A percentile compares a stretch with the other conserved stretches of the same genome.
Conservation (phyloP, 257 asterid species). For the Lavandula angustifolia region DNA sequence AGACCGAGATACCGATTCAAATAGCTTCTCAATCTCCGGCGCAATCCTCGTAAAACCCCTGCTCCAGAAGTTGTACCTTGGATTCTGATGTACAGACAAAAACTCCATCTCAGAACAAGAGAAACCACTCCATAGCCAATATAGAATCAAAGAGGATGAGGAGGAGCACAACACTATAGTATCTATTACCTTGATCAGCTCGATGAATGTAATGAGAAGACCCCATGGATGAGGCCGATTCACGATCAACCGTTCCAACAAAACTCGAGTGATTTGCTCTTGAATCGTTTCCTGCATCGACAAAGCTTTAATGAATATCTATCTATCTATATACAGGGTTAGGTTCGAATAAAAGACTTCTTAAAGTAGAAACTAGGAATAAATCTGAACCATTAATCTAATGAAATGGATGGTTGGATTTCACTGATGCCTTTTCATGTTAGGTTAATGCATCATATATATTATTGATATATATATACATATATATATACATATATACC, state of each 20-base stretch:
- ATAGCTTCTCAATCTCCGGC: constrained; percentile 91
- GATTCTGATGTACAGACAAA: constrained; percentile 54
- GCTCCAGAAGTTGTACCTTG: constrained; percentile 93
- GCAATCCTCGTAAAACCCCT: constrained; percentile 87
- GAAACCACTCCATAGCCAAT: background rate
- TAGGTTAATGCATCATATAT: too few species aligned
- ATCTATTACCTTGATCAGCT: constrained; percentile 77
- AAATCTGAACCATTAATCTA: too few species aligned
- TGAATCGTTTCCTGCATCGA: constrained; percentile 80
- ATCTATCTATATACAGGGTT: background rate
- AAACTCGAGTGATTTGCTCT: constrained; percentile 92
- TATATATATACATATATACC: too few species aligned
- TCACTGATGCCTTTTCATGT: too few species aligned
- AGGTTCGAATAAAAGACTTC: too few species aligned
- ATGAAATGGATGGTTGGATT: too few species aligned
- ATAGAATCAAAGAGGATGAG: too few species aligned
- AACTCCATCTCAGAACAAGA: background rate
- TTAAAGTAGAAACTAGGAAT: too few species aligned
- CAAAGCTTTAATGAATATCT: background rate
- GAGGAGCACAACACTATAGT: background rate
- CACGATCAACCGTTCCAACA: constrained; percentile 79
- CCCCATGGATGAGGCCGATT: constrained; percentile 99
- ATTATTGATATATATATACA: too few species aligned
- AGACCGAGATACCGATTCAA: constrained; percentile 88
- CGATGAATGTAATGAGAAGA: constrained; percentile 77